Base-by-base conservation (phyloP, 805 yeast species). In the Ogataea trehaloabstinens region DNA sequence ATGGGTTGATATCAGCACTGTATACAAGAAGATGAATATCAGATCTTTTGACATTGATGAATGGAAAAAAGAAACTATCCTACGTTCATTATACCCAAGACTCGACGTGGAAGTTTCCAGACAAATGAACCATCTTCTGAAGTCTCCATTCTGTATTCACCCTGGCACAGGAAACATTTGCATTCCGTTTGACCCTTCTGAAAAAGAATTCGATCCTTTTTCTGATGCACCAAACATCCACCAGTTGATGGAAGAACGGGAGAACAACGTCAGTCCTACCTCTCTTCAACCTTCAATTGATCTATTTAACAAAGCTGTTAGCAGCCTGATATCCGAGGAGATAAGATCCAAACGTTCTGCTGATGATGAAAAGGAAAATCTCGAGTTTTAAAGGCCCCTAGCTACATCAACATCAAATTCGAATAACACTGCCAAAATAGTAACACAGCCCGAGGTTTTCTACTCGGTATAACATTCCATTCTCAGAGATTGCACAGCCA, bases 141-240 rank as follows among this genome's bases (percentile, higher is more conserved):
- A 93, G 59, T 85, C 97, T 1, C 99, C 99, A 13, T 93, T 93
- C 60, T 91, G 98, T 67, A 81, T 93, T 30, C 99, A 93, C 61
- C 99, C 99, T 2, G 82, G 88, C 2, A 93, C 99, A 0, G 96
- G 96, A 6, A 84, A 86, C 53, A 85, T 93, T 3, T 93, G 98
- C 76, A 96, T 93, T 6, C 96, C 98, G 0, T 83, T 78, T 46
- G 79, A 77, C 50, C 80, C 82, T 1, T 40, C 40, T 0, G 56
- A 46, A 4, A 56, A 64, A 28, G 78, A 78, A 4, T 93, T 91
- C 55, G 79, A 83, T 51, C 97, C 97, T 2, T 73, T 74, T 46
- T 68, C 67, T 10, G 61, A 58, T 38, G 90, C 95, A 2, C 98
- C 98, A 13, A 85, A 80, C 45, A 66, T 90, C 42, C 66, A 77